Conservation (phyloP, 108 stramenopile species). For the Fragilariopsis cylindrus region DNA sequence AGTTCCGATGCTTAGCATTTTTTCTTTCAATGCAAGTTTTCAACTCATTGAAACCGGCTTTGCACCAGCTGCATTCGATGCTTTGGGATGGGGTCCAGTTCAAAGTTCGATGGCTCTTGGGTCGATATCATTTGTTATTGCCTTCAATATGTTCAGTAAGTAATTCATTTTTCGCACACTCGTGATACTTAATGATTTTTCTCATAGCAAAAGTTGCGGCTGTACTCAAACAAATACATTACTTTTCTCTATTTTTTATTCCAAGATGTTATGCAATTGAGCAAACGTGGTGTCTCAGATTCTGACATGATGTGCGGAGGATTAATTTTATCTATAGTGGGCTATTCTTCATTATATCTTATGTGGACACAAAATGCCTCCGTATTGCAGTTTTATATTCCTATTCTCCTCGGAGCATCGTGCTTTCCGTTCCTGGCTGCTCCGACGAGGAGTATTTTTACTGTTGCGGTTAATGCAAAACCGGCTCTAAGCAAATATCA, state of each 20-base stretch:
- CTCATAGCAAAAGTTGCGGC: too few relatives aligned
- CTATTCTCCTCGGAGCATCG: conserved; percentile 42
- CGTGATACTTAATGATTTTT: too few relatives aligned
- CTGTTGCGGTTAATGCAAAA: conserved; percentile 43
- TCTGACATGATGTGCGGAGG: conserved; percentile 27
- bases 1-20: conserved; percentile 60
- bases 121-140: conserved; percentile 54
- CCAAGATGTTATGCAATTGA: conserved; percentile 31
- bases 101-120: conserved; percentile 58
- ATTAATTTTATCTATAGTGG: conserved; percentile 13
- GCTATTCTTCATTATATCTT: conserved; percentile 26
- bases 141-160: conserved; percentile 39
- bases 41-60: conserved; percentile 77
- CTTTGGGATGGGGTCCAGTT: conserved; percentile 62
- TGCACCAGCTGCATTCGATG: conserved; percentile 62
- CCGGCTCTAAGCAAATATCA: conserved; percentile 43
- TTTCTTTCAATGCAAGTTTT: conserved; percentile 66
- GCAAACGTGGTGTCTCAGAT: conserved; percentile 26
- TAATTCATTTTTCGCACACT: too few relatives aligned
- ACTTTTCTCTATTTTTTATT: too few relatives aligned
- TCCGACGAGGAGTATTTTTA: conserved; percentile 64
- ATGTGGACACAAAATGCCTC: conserved; percentile 32
- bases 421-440: conserved; percentile 71
- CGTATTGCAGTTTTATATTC: conserved; percentile 43
- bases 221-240: too few relatives aligned